Base-by-base conservation (phyloP, 441 rosid genomes). In the Pelargonium cotyledonis region DNA sequence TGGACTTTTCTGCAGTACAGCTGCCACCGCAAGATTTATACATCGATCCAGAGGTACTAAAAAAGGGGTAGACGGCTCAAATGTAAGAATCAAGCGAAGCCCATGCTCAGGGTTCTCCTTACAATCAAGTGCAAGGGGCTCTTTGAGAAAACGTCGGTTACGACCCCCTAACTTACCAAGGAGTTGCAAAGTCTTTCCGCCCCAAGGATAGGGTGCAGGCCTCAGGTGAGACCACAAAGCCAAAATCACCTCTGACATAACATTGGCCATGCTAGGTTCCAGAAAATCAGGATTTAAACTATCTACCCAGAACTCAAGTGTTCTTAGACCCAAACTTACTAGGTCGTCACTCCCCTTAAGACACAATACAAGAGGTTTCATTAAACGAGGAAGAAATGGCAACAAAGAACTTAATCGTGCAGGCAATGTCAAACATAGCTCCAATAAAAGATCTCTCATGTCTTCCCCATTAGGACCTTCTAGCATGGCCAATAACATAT, bases 161-260 rank as follows among this genome's bases (percentile, higher is more conserved):
- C 94, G 97, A 76, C 98, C 99, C 77, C 99, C 99, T 82, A 95
- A 82, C 83, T 95, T 95, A 74, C 99, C 99, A 35, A 95, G 92
- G 31, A 95, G 88, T 82, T 90, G 99, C 80, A 92, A 77, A 1
- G 97, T 90, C 80, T 86, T 95, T 66, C 86, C 90, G 75, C 99
- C 97, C 97, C 96, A 92, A 49, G 95, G 96, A 77, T 92, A 88
- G 14, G 98, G 94, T 65, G 82, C 84, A 65, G 99, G 97, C 78
- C 91, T 88, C 83, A 95, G 79, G 78, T 92, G 97, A 75, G 96
- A 88, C 99, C 98, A 95, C 69, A 95, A 79, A 68, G 97, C 95
- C 78, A 92, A 87, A 82, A 95, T 90, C 84, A 92, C 91, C 83
- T 92, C 97, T 5, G 98, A 90, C 91, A 89, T 95, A 46, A 92